Conservation (phyloP, 139 green algal species). For the Chlamydomonas incerta region DNA sequence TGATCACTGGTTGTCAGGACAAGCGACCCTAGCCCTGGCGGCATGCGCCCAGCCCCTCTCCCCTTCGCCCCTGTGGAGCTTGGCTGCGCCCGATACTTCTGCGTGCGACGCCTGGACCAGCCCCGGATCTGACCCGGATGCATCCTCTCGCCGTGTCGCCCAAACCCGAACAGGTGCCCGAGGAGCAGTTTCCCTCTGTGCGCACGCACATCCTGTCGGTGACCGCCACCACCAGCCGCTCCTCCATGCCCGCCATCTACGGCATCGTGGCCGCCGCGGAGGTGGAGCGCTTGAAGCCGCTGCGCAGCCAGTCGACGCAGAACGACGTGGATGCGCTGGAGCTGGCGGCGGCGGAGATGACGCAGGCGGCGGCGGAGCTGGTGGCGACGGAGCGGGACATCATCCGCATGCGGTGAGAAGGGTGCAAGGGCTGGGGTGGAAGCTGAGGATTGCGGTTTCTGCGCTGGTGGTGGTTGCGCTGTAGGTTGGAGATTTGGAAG, state of each 20-base stretch:
- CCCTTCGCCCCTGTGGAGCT: no score
- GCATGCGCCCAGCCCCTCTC: no score
- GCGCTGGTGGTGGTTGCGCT: no score
- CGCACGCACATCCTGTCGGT: conserved; percentile 63
- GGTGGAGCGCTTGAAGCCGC: conserved; percentile 61
- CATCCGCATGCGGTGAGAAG: conserved; percentile 37
- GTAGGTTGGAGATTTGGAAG: no score
- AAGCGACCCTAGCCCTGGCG: no score
- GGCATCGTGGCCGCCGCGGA: conserved; percentile 78
- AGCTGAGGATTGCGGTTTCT: no score
- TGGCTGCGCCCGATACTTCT: no score
- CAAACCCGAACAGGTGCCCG: conserved; percentile 38
- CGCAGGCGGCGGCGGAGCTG: conserved; percentile 78
- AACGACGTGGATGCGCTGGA: conserved; percentile 81
- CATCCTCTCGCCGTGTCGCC: background rate
- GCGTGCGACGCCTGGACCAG: no score
- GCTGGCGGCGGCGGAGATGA: conserved; percentile 89
- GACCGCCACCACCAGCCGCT: conserved; percentile 57
- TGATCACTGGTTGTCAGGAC: no score
- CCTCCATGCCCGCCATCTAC: conserved; percentile 85
- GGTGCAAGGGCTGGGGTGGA: no score
- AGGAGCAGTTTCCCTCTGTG: conserved; percentile 53
- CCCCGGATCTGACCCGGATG: no score
- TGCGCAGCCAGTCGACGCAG: conserved; percentile 17
- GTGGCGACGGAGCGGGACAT: conserved; percentile 87